A percentile compares a stretch with the other conserved stretches of the same genome.
phyloP scores from a whole-genome alignment of 176 grass and related monocot genomes.

The Phragmites australis region DNA sequence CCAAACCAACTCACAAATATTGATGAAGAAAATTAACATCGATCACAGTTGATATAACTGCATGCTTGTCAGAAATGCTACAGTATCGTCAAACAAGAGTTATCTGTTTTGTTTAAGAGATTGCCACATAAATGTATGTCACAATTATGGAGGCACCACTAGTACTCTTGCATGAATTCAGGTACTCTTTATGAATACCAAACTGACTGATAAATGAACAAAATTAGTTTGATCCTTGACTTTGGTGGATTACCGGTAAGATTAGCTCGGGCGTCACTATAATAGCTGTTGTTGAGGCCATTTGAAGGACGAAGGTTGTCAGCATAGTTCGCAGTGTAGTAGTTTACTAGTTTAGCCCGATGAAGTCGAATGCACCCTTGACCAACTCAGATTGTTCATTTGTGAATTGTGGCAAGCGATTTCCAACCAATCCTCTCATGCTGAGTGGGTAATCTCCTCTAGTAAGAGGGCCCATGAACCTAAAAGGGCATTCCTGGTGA shows the following conservation, averaged over 20 bases:
- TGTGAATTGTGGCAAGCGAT: conserved; percentile 55
- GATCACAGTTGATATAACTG: neutral
- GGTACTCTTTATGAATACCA: neutral
- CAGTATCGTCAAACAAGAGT: neutral
- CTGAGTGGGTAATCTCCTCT: conserved; percentile 50
- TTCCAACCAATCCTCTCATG: conserved; percentile 47
- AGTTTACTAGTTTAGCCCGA: conserved; percentile 83
- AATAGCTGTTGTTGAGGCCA: conserved; percentile 43
- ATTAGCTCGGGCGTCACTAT: conserved; percentile 41
- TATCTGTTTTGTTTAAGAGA: neutral
- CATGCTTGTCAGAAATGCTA: neutral
- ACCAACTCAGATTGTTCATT: conserved; percentile 45
- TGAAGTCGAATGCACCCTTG: conserved; percentile 62
- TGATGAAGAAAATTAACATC: neutral
- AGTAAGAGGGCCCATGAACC: conserved; percentile 56
- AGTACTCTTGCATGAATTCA: neutral
- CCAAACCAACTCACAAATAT: neutral
- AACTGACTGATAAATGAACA: neutral
- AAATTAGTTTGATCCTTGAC: neutral
- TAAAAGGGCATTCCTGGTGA: neutral
- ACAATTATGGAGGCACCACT: neutral
- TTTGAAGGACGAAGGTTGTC: conserved; percentile 33
- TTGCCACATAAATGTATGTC: neutral
- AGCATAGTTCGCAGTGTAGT: conserved; percentile 51
- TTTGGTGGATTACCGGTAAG: conserved; percentile 6